Conservation (phyloP, 306 rosid species). For the Potentilla sterilis region DNA sequence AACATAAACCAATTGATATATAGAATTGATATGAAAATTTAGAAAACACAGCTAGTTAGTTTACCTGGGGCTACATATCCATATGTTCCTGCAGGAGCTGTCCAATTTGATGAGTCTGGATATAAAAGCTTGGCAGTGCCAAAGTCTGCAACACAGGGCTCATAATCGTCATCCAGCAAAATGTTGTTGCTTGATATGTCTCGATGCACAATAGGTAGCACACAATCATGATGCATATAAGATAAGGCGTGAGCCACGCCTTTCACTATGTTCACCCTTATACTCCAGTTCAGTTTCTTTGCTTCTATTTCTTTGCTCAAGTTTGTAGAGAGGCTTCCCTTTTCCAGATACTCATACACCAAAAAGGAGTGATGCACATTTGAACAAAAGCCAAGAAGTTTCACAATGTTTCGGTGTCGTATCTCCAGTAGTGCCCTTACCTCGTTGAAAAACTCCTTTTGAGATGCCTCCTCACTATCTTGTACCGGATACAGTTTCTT, state of each 20-base stretch:
- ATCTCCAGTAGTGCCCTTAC: constrained; percentile 21
- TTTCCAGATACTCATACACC: constrained; percentile 25
- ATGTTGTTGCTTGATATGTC: constrained; percentile 30
- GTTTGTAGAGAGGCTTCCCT: constrained; percentile 14
- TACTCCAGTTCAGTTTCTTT: constrained; percentile 21
- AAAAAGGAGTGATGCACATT: constrained; percentile 11
- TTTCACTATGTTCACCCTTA: constrained; percentile 25
- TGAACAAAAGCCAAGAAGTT: constrained; percentile 23
- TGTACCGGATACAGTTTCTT: constrained; percentile 20
- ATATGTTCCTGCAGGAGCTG: constrained; percentile 26
- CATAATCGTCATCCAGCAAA: constrained; percentile 19
- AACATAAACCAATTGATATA: not conserved
- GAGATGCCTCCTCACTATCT: constrained; percentile 10
- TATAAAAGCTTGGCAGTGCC: constrained; percentile 30
- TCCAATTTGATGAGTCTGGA: constrained; percentile 29
- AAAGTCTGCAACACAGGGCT: constrained; percentile 28
- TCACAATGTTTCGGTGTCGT: constrained; percentile 33
- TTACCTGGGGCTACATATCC: constrained; percentile 39
- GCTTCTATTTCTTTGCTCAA: constrained; percentile 25
- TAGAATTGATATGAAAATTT: not conserved
- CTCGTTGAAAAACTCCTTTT: constrained; percentile 25
- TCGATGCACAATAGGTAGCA: constrained; percentile 20
- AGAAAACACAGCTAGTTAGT: not conserved
- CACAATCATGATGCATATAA: constrained; percentile 30
- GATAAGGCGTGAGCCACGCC: constrained; percentile 28